Percentiles rank a stretch among this genome's conserved stretches.
phyloP scores from a whole-genome alignment of 169 alveolate genomes.

The Plasmodium relictum region DNA sequence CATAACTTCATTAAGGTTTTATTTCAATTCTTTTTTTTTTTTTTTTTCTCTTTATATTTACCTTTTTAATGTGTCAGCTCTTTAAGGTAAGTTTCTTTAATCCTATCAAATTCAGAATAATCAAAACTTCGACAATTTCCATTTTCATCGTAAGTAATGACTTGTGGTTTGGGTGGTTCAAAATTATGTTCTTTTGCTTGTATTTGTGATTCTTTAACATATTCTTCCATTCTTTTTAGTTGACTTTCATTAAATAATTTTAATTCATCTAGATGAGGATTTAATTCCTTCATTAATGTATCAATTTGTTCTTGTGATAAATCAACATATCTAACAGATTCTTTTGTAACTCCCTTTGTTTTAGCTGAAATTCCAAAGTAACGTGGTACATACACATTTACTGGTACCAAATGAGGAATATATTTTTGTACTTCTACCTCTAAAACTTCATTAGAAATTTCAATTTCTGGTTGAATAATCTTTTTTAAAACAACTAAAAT shows the following conservation, averaged over 20 bases:
- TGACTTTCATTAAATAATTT: conserved; percentile 56
- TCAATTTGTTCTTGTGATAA: conserved; percentile 47
- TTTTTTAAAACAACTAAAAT: conserved; percentile 44
- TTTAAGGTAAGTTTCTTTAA: not conserved
- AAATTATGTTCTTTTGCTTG: conserved; percentile 29
- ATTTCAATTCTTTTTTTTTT: not conserved
- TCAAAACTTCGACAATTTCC: conserved; percentile 15
- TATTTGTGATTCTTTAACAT: conserved; percentile 19
- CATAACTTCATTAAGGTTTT: no score
- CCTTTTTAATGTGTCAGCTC: not conserved
- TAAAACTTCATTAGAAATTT: conserved; percentile 46
- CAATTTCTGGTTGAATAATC: conserved; percentile 54
- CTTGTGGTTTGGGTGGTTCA: conserved; percentile 51
- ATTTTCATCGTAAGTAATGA: conserved; percentile 25
- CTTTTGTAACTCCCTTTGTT: conserved; percentile 17
- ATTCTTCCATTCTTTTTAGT: conserved; percentile 22
- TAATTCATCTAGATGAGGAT: conserved; percentile 52
- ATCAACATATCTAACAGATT: conserved; percentile 2
- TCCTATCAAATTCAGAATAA: conserved; percentile 16
- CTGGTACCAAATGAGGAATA: conserved; percentile 57
- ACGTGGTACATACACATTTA: conserved; percentile 67
- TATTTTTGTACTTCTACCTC: conserved; percentile 64
- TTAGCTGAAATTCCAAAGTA: conserved; percentile 58
- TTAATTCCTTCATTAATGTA: conserved; percentile 40
- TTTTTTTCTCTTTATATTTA: not conserved